Evolutionary conservation across 2,329 filamentous ascomycete genomes (phyloP), one percentile per base, ranked within the genome.

Genomic region (Neurospora crassa): DNA sequence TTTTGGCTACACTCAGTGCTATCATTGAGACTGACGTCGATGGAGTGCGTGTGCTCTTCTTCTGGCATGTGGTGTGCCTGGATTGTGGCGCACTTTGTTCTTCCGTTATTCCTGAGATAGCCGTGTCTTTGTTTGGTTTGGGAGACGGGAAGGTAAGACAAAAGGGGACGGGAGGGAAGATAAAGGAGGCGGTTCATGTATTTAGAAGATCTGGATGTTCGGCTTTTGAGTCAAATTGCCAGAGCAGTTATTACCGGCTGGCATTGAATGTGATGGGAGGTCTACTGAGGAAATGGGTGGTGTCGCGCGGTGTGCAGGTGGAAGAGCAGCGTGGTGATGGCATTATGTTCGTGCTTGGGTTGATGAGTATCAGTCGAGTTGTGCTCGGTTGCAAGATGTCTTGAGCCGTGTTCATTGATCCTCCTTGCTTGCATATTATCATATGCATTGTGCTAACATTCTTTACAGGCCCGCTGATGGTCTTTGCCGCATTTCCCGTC

Each of bases 81-180:
- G 24, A 37, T 37, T 37, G 53, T 63, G 53, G 29, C 53, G 14
- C 24, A n/a, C 47, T 34, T 59, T 59, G 53, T 63, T 59, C 24
- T 14, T 63, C 34, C 16, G 5, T 63, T 63, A 16, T 63, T 63
- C 53, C 53, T 37, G 53, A 63, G 53, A 63, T 6, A 63, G 24
- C 47, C 45, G 53, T 63, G 16, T 63, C 53, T 63, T 63, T 59
- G 47, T 59, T 59, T 18, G 47, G 53, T n/a, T 16, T 34, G 37
- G 37, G 37, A 10, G 37, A 11, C 10, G 37, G 14, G 47, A 59
- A 5, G 47, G 47, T 34, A 12, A 37, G 53, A 63, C 14, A 63
- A 63, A 59, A 16, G 24, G 53, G 43, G 43, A 11, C 10, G 3
- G 6, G 24, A 1, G 18, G 10, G 53, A 34, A 1, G 1, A 63